phyloP scores from a whole-genome alignment of 2,329 filamentous ascomycete species.

The Pseudohalonectria lignicola region DNA sequence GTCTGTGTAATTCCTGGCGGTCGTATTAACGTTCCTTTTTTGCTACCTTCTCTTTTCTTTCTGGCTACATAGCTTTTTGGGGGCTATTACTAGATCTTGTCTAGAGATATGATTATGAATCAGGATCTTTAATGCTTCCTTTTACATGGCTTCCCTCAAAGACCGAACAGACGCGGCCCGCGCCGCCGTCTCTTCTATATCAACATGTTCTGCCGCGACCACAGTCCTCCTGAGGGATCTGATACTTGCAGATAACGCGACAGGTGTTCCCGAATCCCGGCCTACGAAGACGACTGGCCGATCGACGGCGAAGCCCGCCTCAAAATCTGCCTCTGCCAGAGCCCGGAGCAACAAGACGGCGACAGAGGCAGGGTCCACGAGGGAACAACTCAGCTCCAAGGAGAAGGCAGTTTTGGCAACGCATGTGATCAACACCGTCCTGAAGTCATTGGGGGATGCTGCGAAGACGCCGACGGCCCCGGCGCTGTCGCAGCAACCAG shows the following conservation, averaged over 20 bases:
- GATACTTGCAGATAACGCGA: constrained; percentile 24
- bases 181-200: constrained; percentile 29
- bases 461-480: constrained; percentile 34
- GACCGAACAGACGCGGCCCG: constrained; percentile 34
- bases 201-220: constrained; percentile 35
- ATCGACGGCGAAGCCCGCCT: constrained; percentile 12
- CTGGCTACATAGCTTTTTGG: constrained; percentile 10
- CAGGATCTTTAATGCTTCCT: constrained; percentile 13
- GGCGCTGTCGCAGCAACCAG: constrained; percentile 17
- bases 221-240: constrained; percentile 32
- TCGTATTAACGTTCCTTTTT: too few species aligned
- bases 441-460: constrained; percentile 59
- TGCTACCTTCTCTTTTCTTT: constrained; percentile 7
- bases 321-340: constrained; percentile 8
- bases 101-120: constrained; percentile 22
- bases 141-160: constrained; percentile 27
- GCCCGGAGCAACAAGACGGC: constrained; percentile 14
- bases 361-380: constrained; percentile 12
- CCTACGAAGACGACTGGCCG: constrained; percentile 9
- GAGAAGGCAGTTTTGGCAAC: constrained; percentile 61
- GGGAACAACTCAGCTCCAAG: constrained; percentile 35
- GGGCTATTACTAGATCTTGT: constrained; percentile 10
- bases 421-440: constrained; percentile 57
- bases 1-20: not conserved
- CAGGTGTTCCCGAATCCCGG: constrained; percentile 5